Conservation (phyloP, 768 basidiomycete genomes). For the Hypholoma fasciculare region DNA sequence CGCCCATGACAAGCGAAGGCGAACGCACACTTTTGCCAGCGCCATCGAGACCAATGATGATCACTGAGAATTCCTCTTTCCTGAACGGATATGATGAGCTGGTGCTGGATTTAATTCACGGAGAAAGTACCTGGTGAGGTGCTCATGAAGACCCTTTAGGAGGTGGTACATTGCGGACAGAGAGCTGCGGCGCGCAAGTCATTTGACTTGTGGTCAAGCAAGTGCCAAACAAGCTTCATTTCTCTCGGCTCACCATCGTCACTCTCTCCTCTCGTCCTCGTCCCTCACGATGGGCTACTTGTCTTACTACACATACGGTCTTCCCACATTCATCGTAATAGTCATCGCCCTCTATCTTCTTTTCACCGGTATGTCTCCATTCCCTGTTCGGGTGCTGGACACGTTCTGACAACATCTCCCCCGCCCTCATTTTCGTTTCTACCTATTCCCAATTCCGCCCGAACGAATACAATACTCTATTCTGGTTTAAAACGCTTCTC, state of each 20-base stretch:
- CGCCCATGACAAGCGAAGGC: constrained; percentile 4
- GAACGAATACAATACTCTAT: no score
- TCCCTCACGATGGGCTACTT: constrained; percentile 44
- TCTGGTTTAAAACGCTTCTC: no score
- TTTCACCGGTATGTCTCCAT: constrained; percentile 70
- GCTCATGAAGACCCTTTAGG: constrained; percentile 87
- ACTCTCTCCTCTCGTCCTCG: constrained; percentile 6
- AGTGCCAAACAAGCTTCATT: constrained; percentile 22
- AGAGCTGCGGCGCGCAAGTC: constrained; percentile 5
- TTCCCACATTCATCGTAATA: constrained; percentile 62
- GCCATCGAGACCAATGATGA: constrained; percentile 91
- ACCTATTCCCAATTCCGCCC: not conserved
- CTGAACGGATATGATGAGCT: constrained; percentile 31
- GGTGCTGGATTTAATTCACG: not conserved
- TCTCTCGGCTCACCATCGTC: constrained; percentile 7
- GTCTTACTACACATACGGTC: constrained; percentile 66
- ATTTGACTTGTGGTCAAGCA: constrained; percentile 16
- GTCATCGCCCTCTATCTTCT: constrained; percentile 83
- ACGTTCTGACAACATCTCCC: no score
- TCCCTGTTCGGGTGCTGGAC: not conserved
- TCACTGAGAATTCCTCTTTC: constrained; percentile 90
- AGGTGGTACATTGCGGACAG: constrained; percentile 81
- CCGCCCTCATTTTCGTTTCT: not conserved
- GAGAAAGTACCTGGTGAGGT: constrained; percentile 68
- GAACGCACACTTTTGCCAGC: constrained; percentile 83